phyloP scores from a whole-genome alignment of 495 filamentous ascomycete genomes.

The Trichoderma asperelloides region DNA sequence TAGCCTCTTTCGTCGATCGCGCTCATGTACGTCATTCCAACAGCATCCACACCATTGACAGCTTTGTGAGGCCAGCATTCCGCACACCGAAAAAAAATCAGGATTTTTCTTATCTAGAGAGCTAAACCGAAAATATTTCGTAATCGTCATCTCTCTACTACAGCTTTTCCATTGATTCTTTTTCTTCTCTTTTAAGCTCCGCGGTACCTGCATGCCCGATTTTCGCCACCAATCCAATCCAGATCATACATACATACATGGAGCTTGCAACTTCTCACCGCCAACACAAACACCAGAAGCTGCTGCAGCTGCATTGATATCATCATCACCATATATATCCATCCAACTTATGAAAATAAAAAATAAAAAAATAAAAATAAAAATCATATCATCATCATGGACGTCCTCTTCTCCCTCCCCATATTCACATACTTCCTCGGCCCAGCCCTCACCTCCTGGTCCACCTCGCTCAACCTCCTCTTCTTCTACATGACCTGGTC shows the following conservation, averaged over 20 bases:
- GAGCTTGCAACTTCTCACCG: neutral
- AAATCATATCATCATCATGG: too few species aligned
- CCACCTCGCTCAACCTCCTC: conserved; percentile 71
- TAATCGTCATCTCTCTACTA: neutral
- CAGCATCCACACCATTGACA: neutral
- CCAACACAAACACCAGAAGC: neutral
- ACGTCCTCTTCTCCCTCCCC: conserved; percentile 61
- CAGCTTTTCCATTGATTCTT: neutral
- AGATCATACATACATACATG: neutral
- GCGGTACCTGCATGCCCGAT: neutral
- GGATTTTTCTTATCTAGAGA: neutral
- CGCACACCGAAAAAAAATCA: neutral
- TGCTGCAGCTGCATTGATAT: neutral
- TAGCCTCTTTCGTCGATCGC: neutral
- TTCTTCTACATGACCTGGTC: conserved; percentile 92
- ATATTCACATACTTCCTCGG: conserved; percentile 56
- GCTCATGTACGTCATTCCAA: neutral
- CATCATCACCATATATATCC: neutral
- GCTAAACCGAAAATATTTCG: neutral
- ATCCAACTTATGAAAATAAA: neutral
- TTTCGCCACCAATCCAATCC: neutral
- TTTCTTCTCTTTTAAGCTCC: neutral
- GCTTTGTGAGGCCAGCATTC: neutral
- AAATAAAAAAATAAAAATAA: too few species aligned
- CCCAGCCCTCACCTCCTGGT: conserved; percentile 49